Evolutionary conservation across 192 early-diverging fungal genomes (phyloP), one percentile per base, ranked within the genome.

Genomic region (Pilobolus umbonatus): DNA sequence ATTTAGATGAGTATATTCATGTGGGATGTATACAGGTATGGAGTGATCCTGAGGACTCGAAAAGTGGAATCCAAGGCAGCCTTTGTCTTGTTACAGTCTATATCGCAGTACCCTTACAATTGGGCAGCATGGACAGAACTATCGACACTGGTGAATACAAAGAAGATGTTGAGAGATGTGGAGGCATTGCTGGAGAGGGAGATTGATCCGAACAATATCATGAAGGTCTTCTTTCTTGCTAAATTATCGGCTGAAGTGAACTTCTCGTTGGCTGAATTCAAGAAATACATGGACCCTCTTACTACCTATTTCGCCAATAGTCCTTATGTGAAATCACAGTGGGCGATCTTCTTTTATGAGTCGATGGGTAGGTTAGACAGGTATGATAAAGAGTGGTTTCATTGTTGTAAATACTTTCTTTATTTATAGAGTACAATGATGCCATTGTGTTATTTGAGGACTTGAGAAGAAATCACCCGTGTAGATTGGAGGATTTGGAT

Each of bases 71-170:
- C 45, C 21, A 65, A 71, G 50, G 86, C 90, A 2, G 64, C 73
- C 35, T 55, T 67, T 14, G 65, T 77, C 15, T 71, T 94, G 6
- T 25, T 92, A 15, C 60, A 78, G 49, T 88, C 93, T 9, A 68
- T 98, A 1, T 59, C 68, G 15, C 62, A 62, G 62, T 94, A 84
- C 63, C 88, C 85, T 26, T 93, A 75, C 72, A 92, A 94, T 68
- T 97, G 93, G 93, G 89, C 85, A 47, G 91, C 92, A 21, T 98
- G 96, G 96, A 62, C 81, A 47, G 91, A 88, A 39, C 72, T 97
- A 1, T 83, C 70, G 5, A 57, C 72, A 8, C 76, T 80, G 42
- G 55, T 89, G 6, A 21, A 38, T 15, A 26, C 22, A 12, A 30
- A 26, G 12, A 30, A 12, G 5, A 44, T 56, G 63, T 55, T 67